Conservation (phyloP, 805 yeast genomes). For the Metschnikowia aberdeeniae region DNA sequence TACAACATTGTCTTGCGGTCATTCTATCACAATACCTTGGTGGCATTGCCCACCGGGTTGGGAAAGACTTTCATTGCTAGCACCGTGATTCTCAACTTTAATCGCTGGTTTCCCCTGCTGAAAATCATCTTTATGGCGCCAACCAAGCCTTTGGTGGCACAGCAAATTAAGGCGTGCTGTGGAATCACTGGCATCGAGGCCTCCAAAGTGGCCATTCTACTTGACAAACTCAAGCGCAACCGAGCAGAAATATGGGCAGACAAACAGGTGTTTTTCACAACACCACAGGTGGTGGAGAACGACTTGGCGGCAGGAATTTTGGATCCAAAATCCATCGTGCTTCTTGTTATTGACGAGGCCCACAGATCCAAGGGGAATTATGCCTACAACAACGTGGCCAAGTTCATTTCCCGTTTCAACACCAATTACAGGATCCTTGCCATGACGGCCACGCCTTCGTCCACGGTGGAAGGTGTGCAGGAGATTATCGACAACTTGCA, state of each 20-base stretch:
- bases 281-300: slow-evolving; percentile 95
- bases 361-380: slow-evolving; percentile 90
- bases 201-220: slow-evolving; percentile 70
- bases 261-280: slow-evolving; percentile 82
- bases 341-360: slow-evolving; percentile 91
- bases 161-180: slow-evolving; percentile 90
- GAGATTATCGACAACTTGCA: slow-evolving; percentile 68
- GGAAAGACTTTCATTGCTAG: slow-evolving; percentile 97
- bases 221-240: slow-evolving; percentile 54
- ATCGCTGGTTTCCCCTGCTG: slow-evolving; percentile 74
- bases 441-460: slow-evolving; percentile 93
- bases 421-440: slow-evolving; percentile 74
- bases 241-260: slow-evolving; percentile 75
- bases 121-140: slow-evolving; percentile 96
- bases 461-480: slow-evolving; percentile 84
- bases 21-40: slow-evolving; percentile 66
- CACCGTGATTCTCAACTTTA: slow-evolving; percentile 85
- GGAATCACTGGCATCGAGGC: slow-evolving; percentile 81
- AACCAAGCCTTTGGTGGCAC: slow-evolving; percentile 92
- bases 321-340: slow-evolving; percentile 69
- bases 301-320: slow-evolving; percentile 73
- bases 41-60: slow-evolving; percentile 94
- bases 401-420: slow-evolving; percentile 54
- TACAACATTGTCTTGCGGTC: slow-evolving; percentile 71
- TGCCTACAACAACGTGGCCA: slow-evolving; percentile 81